These are phyloP conservation scores for Clausena lansium DNA, from an alignment of 345 rosid species.

Conservation along the genomic window DNA sequence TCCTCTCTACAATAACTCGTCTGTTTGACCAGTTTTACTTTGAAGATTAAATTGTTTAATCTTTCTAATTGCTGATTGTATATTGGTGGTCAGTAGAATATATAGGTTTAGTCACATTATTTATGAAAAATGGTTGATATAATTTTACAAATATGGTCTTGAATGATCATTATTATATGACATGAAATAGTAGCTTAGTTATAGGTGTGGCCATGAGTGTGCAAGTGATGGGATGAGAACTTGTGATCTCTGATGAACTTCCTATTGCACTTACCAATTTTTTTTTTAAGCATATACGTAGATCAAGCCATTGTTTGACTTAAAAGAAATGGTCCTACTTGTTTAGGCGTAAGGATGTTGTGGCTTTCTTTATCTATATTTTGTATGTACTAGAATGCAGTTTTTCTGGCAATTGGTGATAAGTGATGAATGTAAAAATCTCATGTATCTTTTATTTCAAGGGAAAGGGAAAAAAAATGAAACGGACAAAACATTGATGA, in stretches of 20 bases:
- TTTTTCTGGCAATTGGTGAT: not conserved
- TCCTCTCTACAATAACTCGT: not conserved
- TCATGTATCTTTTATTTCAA: not conserved
- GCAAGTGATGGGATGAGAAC: not conserved
- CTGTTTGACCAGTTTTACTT: not conserved
- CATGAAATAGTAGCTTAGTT: not conserved
- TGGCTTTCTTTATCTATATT: not conserved
- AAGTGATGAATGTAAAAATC: not conserved
- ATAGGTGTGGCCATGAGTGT: not conserved
- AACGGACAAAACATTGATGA: too few relatives aligned
- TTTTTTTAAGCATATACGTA: not conserved
- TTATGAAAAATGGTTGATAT: not conserved
- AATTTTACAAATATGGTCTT: not conserved
- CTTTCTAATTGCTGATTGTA: too few relatives aligned
- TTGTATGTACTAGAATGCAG: not conserved
- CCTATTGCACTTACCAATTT: not conserved
- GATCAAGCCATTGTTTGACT: not conserved
- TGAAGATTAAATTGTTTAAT: not conserved
- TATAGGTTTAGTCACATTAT: not conserved
- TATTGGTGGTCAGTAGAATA: not conserved
- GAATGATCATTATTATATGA: not conserved
- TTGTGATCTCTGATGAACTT: too few relatives aligned
- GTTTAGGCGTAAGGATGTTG: not conserved
- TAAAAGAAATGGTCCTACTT: not conserved
- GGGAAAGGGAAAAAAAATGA: too few relatives aligned